These are phyloP conservation scores for Polygonum aviculare DNA, from an alignment of 148 eudicot genomes.

Conservation along the genomic window DNA sequence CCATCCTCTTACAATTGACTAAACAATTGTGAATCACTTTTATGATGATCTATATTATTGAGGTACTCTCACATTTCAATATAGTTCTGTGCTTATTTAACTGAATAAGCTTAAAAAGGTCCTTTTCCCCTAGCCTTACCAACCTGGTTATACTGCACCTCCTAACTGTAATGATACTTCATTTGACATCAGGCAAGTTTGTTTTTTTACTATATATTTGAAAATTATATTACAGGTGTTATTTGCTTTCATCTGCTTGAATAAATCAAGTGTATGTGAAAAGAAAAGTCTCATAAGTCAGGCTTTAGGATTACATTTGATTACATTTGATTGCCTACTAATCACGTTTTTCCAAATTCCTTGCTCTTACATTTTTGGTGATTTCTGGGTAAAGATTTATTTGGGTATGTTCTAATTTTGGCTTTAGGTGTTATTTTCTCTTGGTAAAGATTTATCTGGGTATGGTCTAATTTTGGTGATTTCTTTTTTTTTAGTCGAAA, in stretches of 20 bases:
- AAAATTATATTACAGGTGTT: neutral
- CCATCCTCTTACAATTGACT: neutral
- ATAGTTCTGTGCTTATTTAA: neutral
- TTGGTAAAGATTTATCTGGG: too few relatives aligned
- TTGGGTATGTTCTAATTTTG: too few relatives aligned
- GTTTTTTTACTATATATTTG: neutral
- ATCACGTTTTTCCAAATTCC: too few relatives aligned
- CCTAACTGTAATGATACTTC: conserved; percentile 43
- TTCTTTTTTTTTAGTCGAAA: too few relatives aligned
- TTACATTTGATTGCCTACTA: neutral
- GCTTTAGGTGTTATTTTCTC: too few relatives aligned
- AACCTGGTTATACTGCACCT: conserved; percentile 77
- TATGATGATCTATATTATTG: neutral
- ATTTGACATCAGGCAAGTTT: conserved; percentile 64
- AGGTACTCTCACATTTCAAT: neutral
- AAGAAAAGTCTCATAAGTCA: neutral
- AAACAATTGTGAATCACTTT: neutral
- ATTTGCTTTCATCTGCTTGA: neutral
- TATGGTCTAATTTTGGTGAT: too few relatives aligned
- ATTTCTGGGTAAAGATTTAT: too few relatives aligned
- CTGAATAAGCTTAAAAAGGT: neutral
- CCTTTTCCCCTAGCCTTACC: conserved; percentile 42
- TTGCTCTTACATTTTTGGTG: too few relatives aligned
- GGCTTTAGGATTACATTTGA: neutral
- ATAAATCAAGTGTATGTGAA: neutral